Percentiles rank a stretch among this genome's conserved stretches.
Evolutionary conservation across 306 rosid species (phyloP).

Genomic region (Corylus americana): DNA sequence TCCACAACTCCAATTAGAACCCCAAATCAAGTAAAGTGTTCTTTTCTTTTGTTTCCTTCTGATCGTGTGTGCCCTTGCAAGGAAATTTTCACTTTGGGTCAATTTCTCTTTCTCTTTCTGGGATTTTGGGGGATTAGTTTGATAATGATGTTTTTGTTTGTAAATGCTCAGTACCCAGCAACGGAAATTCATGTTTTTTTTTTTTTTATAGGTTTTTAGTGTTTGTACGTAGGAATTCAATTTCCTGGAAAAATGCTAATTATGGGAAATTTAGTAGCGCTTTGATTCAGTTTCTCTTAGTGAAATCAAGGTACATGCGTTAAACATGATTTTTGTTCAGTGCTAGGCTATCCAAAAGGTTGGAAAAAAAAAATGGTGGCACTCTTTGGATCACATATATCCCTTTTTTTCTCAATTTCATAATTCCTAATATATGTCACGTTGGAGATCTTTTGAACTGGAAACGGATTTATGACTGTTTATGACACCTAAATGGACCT

Average conservation of each 20-base stretch:
- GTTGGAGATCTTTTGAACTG: too few species aligned
- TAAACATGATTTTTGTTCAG: too few species aligned
- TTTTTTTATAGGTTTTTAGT: background rate
- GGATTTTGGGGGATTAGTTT: background rate
- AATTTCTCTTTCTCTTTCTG: background rate
- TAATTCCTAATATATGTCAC: too few species aligned
- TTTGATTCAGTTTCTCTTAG: too few species aligned
- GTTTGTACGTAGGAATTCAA: background rate
- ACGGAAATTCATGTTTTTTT: background rate
- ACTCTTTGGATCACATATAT: too few species aligned
- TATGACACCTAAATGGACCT: too few species aligned
- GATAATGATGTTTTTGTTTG: background rate
- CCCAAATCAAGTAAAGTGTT: conserved; percentile 56
- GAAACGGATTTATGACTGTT: too few species aligned
- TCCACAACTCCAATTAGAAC: conserved; percentile 63
- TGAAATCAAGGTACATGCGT: too few species aligned
- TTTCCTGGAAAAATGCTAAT: background rate
- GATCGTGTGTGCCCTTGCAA: background rate
- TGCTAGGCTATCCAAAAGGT: too few species aligned
- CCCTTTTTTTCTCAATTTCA: too few species aligned
- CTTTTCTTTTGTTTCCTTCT: background rate
- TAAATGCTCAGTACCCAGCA: background rate
- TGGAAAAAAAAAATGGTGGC: too few species aligned
- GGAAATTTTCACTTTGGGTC: background rate
- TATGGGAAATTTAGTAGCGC: too few species aligned